Percentiles rank a stretch among this genome's conserved stretches.
These are phyloP conservation scores for Liquidambar formosana DNA, from an alignment of 164 flowering plant genomes.

Conservation along the genomic window DNA sequence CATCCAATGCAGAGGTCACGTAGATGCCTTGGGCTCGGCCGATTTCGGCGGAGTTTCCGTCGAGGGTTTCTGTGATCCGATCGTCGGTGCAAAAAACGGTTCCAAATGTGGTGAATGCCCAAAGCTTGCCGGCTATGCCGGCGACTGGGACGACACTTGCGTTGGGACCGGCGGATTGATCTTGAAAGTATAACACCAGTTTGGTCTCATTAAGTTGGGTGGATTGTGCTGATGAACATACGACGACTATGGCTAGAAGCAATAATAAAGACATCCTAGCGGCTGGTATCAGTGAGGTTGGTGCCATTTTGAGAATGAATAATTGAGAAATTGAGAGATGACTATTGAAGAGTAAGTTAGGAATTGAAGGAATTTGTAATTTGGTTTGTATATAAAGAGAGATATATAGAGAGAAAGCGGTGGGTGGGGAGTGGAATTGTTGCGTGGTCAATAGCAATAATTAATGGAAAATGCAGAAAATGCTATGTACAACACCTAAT, in stretches of 20 bases:
- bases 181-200: slow-evolving; percentile 19
- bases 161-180: slow-evolving; percentile 13
- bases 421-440: too few relatives aligned
- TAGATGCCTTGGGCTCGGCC: slow-evolving; percentile 26
- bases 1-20: slow-evolving; percentile 19
- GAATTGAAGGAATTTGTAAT: too few relatives aligned
- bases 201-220: not conserved
- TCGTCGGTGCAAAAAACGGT: slow-evolving; percentile 23
- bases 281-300: not conserved
- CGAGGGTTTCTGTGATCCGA: slow-evolving; percentile 16
- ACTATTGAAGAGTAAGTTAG: too few relatives aligned
- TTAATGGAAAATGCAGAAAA: too few relatives aligned
- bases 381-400: too few relatives aligned
- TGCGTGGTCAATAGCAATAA: too few relatives aligned
- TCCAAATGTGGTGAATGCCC: too few relatives aligned
- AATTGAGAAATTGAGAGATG: too few relatives aligned
- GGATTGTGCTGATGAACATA: not conserved
- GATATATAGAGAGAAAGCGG: too few relatives aligned
- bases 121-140: slow-evolving; percentile 23
- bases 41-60: slow-evolving; percentile 8
- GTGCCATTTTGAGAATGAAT: too few relatives aligned
- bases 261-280: not conserved
- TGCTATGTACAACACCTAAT: too few relatives aligned
- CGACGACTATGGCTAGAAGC: not conserved
- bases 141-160: slow-evolving; percentile 20